Evolutionary conservation across 2,329 filamentous ascomycete species (phyloP).

Genomic region (Eurotiales sp.): DNA sequence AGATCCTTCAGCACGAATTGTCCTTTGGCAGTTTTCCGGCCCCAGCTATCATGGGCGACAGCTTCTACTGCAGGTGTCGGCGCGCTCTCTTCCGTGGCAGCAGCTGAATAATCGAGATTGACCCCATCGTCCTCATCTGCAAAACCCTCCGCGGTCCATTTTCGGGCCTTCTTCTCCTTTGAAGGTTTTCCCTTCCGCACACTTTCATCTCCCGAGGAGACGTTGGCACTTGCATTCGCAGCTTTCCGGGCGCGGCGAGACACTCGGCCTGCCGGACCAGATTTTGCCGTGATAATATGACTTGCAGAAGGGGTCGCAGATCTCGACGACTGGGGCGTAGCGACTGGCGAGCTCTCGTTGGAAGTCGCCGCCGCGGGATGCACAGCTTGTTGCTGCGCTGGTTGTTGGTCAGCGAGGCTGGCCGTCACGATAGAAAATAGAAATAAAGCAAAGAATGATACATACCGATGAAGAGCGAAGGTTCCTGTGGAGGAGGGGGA

Average conservation of each 20-base stretch:
- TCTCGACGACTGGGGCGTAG: slow-evolving; percentile 72
- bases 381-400: slow-evolving; percentile 43
- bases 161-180: slow-evolving; percentile 75
- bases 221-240: slow-evolving; percentile 43
- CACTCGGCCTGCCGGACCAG: slow-evolving; percentile 69
- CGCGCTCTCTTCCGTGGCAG: slow-evolving; percentile 53
- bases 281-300: slow-evolving; percentile 69
- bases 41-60: slow-evolving; percentile 78
- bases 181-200: slow-evolving; percentile 56
- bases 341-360: slow-evolving; percentile 65
- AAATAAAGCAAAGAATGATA: background rate
- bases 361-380: slow-evolving; percentile 47
- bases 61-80: slow-evolving; percentile 62
- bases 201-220: slow-evolving; percentile 79
- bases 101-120: slow-evolving; percentile 84
- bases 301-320: slow-evolving; percentile 67
- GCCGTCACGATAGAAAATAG: background rate
- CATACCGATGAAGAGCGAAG: slow-evolving; percentile 49
- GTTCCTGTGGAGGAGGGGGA: slow-evolving; percentile 50
- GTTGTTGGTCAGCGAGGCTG: slow-evolving; percentile 21
- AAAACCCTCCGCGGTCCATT: slow-evolving; percentile 86
- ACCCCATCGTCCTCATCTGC: slow-evolving; percentile 78
- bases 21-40: slow-evolving; percentile 76
- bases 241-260: slow-evolving; percentile 78
- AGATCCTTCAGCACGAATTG: slow-evolving; percentile 93